A percentile compares a stretch with the other conserved stretches of the same genome.
Conservation (phyloP, 805 yeast species). For the Candida rishiriensis region DNA sequence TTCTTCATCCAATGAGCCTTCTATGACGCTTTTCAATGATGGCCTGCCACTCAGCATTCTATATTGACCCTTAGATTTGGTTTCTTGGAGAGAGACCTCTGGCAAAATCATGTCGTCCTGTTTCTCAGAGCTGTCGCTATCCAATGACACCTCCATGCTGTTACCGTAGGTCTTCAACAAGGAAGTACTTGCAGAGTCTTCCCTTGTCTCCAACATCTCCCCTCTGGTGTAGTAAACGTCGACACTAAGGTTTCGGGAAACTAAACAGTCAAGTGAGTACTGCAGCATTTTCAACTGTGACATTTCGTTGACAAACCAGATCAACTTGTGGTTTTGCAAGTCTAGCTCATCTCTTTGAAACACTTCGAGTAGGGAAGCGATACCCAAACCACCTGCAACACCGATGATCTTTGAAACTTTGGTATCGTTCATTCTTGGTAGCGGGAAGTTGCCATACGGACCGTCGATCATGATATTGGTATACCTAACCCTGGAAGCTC, state of each 20-base stretch:
- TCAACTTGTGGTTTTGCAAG: conserved; percentile 8
- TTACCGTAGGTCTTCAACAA: background rate
- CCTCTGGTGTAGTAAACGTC: conserved; percentile 8
- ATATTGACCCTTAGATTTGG: background rate
- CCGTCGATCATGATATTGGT: conserved; percentile 51
- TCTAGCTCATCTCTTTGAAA: conserved; percentile 1
- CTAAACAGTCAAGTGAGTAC: conserved; percentile 10
- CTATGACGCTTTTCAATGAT: conserved; percentile 2
- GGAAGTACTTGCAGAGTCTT: background rate
- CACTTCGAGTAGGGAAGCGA: conserved; percentile 16
- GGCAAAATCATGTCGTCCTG: too few relatives aligned
- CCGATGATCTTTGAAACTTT: conserved; percentile 8
- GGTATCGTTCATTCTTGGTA: conserved; percentile 1
- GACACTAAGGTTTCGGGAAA: conserved; percentile 5
- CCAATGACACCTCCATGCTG: background rate
- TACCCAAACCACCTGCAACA: conserved; percentile 23
- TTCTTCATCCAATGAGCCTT: background rate
- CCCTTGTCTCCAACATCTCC: background rate
- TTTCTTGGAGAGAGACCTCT: too few relatives aligned
- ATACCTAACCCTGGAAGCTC: conserved; percentile 19
- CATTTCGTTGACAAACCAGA: conserved; percentile 19
- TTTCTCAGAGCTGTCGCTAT: too few relatives aligned
- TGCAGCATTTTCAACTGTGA: conserved; percentile 7
- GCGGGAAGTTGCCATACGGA: conserved; percentile 49
- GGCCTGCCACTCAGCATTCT: conserved; percentile 2